Base-by-base conservation (phyloP, 2,329 filamentous ascomycete species). In the Falciphora oryzae region DNA sequence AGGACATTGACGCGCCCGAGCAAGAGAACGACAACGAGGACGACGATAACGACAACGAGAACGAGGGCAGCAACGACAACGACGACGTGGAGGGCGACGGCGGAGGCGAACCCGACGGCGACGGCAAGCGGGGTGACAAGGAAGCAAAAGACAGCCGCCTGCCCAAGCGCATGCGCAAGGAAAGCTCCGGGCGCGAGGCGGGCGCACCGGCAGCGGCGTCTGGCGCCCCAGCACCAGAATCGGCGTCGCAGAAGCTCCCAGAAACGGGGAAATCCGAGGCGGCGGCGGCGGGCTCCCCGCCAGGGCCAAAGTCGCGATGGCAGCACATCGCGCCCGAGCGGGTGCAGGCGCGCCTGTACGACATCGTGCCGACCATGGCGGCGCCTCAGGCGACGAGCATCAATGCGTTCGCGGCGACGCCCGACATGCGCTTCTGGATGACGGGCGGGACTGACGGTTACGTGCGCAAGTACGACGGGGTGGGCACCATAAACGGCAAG, bases 291-390 rank as follows among this genome's bases (percentile, higher is more conserved):
- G 67, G 69, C 38, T 61, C 66, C 22, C 74, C 72, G 79, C 64
- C 64, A 1, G 38, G 57, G 10, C 35, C 65, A 2, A 56, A 27
- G 10, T 75, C 71, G 58, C 74, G 70, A 67, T 80, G 75, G 70
- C 86, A 85, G 61, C 89, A 89, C 1, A 81, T 79, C 62, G 86
- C 91, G 0, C 83, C 88, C 14, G 93, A 96, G 72, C 90, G 88
- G n/a, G 79, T 96, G 62, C 89, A 84, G 1, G 94, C 95, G 18
- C 80, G 83, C 57, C 85, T 90, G 2, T 99, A 98, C 79, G 95
- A 99, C 74, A 97, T 99, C 66, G 90, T 97, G 1, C 95, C 95
- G 1, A 98, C 95, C 28, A 98, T 98, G 79, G 95, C 95, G 2
- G 95, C 95, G 3, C 95, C 95, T 1, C 93, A 97, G 75, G 91